These are phyloP conservation scores for Neurospora intermedia DNA, from an alignment of 495 filamentous ascomycete genomes.

Conservation along the genomic window DNA sequence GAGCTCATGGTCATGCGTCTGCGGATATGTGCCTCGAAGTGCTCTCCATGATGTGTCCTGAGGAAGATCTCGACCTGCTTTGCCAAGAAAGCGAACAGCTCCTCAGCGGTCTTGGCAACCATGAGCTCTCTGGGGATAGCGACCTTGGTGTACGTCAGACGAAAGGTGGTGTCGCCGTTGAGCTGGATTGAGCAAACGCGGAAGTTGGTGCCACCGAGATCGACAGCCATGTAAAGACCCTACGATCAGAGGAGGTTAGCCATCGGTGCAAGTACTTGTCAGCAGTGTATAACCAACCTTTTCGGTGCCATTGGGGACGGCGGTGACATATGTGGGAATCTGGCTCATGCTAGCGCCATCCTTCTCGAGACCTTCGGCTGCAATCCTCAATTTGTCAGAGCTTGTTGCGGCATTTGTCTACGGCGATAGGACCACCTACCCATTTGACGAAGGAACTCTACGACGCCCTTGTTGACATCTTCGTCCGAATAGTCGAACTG, in stretches of 20 bases:
- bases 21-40: slow-evolving; percentile 61
- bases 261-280: background rate
- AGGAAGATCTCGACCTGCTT: slow-evolving; percentile 86
- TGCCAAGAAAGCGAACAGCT: slow-evolving; percentile 88
- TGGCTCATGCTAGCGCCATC: slow-evolving; percentile 77
- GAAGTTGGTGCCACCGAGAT: slow-evolving; percentile 95
- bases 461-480: slow-evolving; percentile 66
- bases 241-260: slow-evolving; percentile 25
- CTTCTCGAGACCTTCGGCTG: slow-evolving; percentile 71
- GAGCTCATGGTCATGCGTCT: slow-evolving; percentile 46
- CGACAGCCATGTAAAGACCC: slow-evolving; percentile 93
- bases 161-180: slow-evolving; percentile 87
- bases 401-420: background rate
- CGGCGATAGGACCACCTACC: slow-evolving; percentile 34
- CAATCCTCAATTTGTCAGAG: background rate
- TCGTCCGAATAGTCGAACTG: slow-evolving; percentile 80
- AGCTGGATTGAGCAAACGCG: slow-evolving; percentile 90
- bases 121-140: slow-evolving; percentile 83
- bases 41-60: slow-evolving; percentile 75
- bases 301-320: slow-evolving; percentile 93
- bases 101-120: slow-evolving; percentile 74
- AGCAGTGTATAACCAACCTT: slow-evolving; percentile 45
- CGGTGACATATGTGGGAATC: slow-evolving; percentile 94
- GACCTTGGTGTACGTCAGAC: slow-evolving; percentile 82
- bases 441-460: slow-evolving; percentile 79